Base-by-base conservation (phyloP, 2,329 filamentous ascomycete species). In the Trichoderma sp. region DNA sequence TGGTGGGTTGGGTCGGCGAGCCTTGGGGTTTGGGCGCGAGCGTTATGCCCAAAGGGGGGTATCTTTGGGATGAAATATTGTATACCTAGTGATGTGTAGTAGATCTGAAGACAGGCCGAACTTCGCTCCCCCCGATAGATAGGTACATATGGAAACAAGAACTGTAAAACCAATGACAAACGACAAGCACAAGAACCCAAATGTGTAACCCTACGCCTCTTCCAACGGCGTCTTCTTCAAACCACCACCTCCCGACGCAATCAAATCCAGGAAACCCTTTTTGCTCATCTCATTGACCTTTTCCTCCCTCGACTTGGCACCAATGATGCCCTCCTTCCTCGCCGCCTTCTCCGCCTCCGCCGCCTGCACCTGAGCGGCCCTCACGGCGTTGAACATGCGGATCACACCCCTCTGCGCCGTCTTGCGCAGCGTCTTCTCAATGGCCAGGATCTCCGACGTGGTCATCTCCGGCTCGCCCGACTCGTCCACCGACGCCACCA, bases 201-300 rank as follows among this genome's bases (percentile, higher is more conserved):
- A 24, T 24, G 21, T 14, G 24, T 2, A 34, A 39, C 56, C 28
- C 26, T 43, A 70, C 17, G 85, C 84, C 75, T 87, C 85, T 72
- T 87, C 84, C 60, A 88, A 73, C 5, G 77, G 82, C 7, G 83
- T 82, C 77, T 85, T 87, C 72, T 86, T 88, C 70, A 87, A 69
- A 24, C 80, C 81, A 0, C 85, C 85, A 12, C 86, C 86, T 21
- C 86, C 85, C 2, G 83, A 85, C 4, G 86, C 85, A 75, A 99
- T 97, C 76, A 98, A 79, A 67, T 98, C 94, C 76, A 99, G 78
- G 79, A 98, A 99, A 0, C 94, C 93, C 80, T 97, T 91, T 81
- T 96, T 96, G 76, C 90, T 96, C 89, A 99, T 95, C 82, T 98
- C 93, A 69, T 92, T 95, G 60, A 96, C 83, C 80, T 90, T 93